Evolutionary conservation across 1,139 yeast genomes (phyloP).

Genomic region (Debaryomyces singareniensis): DNA sequence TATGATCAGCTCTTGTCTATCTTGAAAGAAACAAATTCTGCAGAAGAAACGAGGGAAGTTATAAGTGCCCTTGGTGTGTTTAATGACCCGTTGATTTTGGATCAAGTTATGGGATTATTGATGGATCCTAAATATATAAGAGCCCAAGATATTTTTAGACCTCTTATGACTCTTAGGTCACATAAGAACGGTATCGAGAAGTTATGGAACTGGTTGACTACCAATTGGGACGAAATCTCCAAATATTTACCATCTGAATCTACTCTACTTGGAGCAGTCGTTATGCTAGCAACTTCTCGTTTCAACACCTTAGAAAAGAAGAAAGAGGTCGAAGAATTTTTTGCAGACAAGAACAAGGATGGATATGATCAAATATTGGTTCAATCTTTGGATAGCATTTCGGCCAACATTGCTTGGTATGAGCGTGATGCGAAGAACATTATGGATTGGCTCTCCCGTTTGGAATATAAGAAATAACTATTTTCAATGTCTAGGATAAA

Average conservation of each 20-base stretch:
- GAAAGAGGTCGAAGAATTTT: slow-evolving; percentile 53
- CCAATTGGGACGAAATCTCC: slow-evolving; percentile 65
- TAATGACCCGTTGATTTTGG: slow-evolving; percentile 48
- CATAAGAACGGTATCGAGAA: slow-evolving; percentile 58
- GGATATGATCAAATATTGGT: slow-evolving; percentile 73
- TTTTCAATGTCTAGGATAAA: slow-evolving; percentile 1
- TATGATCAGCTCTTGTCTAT: slow-evolving; percentile 60
- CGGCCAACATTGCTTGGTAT: slow-evolving; percentile 60
- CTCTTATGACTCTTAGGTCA: slow-evolving; percentile 64
- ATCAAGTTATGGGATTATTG: slow-evolving; percentile 54
- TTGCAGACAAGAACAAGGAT: slow-evolving; percentile 53
- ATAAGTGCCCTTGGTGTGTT: slow-evolving; percentile 72
- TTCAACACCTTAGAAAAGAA: slow-evolving; percentile 59
- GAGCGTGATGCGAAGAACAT: slow-evolving; percentile 54
- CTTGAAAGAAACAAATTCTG: slow-evolving; percentile 58
- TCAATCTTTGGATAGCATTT: slow-evolving; percentile 62
- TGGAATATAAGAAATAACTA: slow-evolving; percentile 31
- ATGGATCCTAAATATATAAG: slow-evolving; percentile 66
- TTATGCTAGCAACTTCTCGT: slow-evolving; percentile 54
- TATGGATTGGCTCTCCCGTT: slow-evolving; percentile 43
- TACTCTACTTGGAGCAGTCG: slow-evolving; percentile 71
- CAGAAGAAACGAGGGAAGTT: slow-evolving; percentile 74
- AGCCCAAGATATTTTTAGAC: slow-evolving; percentile 76
- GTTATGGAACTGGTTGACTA: slow-evolving; percentile 71
- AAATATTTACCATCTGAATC: slow-evolving; percentile 75